These are phyloP conservation scores for Eucalyptus paniculata DNA, from an alignment of 345 rosid genomes.

Conservation along the genomic window DNA sequence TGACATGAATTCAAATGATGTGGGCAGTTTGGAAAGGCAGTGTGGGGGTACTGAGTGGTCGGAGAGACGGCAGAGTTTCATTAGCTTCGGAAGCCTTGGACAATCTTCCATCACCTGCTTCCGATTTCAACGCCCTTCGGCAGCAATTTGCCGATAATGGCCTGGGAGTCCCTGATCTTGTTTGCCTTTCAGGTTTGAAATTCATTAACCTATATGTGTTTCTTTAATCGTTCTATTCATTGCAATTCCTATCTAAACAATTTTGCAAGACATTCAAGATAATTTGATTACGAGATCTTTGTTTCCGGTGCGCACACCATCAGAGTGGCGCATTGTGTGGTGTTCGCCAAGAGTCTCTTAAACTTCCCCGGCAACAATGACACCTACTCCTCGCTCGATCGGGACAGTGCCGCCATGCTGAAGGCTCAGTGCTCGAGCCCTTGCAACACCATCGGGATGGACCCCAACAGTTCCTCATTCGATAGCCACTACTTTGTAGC, in stretches of 20 bases:
- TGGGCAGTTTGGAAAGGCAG: too few species aligned
- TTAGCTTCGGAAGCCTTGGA: too few species aligned
- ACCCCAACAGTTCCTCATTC: not conserved
- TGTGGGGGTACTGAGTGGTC: too few species aligned
- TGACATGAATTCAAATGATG: too few species aligned
- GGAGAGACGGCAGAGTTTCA: too few species aligned
- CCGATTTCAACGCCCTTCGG: too few species aligned
- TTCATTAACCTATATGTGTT: too few species aligned
- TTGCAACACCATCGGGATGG: not conserved
- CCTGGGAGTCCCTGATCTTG: too few species aligned
- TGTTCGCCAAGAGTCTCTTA: not conserved
- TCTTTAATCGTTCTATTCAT: not conserved
- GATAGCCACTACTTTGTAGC: slow-evolving; percentile 7
- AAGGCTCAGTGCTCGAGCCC: slow-evolving; percentile 3
- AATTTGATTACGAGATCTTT: not conserved
- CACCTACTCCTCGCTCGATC: not conserved
- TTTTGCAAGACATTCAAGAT: not conserved
- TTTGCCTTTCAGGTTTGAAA: too few species aligned
- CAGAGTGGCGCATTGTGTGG: not conserved
- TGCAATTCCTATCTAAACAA: not conserved
- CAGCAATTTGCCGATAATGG: too few species aligned
- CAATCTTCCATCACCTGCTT: too few species aligned
- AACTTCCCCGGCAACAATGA: not conserved
- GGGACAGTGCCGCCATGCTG: not conserved
- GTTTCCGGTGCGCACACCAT: not conserved